Evolutionary conservation across 805 yeast species (phyloP).

Genomic region (Blastobotrys robertii): DNA sequence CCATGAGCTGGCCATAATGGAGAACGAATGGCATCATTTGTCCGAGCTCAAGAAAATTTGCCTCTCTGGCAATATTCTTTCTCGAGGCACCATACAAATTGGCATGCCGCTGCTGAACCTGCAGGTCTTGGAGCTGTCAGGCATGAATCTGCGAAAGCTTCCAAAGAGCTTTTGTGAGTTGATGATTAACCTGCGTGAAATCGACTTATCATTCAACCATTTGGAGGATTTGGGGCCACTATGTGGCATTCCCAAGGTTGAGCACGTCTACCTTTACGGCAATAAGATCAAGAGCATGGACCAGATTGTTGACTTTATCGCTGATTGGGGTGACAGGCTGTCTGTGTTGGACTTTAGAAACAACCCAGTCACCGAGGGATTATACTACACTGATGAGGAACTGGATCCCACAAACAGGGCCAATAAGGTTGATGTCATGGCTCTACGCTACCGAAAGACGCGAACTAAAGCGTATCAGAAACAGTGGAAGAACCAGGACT

Average conservation of each 20-base stretch:
- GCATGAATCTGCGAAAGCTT: constrained; percentile 16
- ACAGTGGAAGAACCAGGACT: constrained; percentile 6
- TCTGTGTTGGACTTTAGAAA: constrained; percentile 22
- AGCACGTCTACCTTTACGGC: constrained; percentile 20
- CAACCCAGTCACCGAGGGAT: constrained; percentile 22
- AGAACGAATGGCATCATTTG: constrained; percentile 8
- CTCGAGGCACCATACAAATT: constrained; percentile 9
- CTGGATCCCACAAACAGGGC: background rate
- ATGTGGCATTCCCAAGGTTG: constrained; percentile 19
- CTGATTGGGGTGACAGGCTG: constrained; percentile 11
- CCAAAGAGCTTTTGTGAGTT: constrained; percentile 20
- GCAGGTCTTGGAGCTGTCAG: constrained; percentile 23
- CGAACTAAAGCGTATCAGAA: constrained; percentile 4
- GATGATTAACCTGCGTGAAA: constrained; percentile 24
- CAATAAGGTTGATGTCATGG: background rate
- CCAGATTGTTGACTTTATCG: constrained; percentile 14
- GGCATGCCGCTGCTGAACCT: constrained; percentile 23
- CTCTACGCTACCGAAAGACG: constrained; percentile 2
- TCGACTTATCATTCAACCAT: constrained; percentile 25
- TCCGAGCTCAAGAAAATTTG: constrained; percentile 29
- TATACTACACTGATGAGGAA: constrained; percentile 12
- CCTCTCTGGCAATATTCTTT: constrained; percentile 29
- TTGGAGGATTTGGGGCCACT: constrained; percentile 20
- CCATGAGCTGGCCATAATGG: background rate
- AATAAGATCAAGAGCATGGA: constrained; percentile 18